Percentiles rank a stretch among this genome's conserved stretches.
phyloP scores from a whole-genome alignment of 208 protist genomes.

The Leishmania mexicana region DNA sequence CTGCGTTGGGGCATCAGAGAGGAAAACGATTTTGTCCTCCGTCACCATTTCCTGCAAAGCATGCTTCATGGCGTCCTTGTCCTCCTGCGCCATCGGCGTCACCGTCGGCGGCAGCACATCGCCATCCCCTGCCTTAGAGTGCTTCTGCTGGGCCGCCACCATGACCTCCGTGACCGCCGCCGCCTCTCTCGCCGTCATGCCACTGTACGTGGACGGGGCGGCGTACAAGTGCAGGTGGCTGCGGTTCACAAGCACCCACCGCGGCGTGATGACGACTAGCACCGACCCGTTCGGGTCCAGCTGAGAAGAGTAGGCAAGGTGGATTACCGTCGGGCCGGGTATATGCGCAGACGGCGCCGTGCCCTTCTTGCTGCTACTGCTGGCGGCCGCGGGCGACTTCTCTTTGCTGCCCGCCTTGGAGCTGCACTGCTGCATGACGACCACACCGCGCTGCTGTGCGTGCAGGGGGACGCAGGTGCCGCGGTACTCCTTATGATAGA shows the following conservation, averaged over 20 bases:
- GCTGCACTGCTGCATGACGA: slow-evolving; percentile 52
- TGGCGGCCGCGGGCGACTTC: neutral
- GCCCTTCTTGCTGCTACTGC: slow-evolving; percentile 8
- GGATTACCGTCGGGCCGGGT: slow-evolving; percentile 35
- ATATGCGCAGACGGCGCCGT: neutral
- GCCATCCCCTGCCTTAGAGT: slow-evolving; percentile 6
- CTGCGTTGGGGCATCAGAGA: slow-evolving; percentile 33
- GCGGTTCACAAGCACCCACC: slow-evolving; percentile 89
- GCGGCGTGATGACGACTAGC: slow-evolving; percentile 79
- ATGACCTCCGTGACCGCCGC: slow-evolving; percentile 34
- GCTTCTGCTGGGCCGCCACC: slow-evolving; percentile 30
- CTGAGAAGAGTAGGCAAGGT: slow-evolving; percentile 71
- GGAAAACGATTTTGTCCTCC: slow-evolving; percentile 16
- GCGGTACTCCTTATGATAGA: slow-evolving; percentile 43
- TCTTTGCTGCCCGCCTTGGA: neutral
- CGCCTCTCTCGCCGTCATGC: slow-evolving; percentile 41
- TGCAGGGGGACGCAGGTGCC: slow-evolving; percentile 72
- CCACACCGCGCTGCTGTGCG: slow-evolving; percentile 75
- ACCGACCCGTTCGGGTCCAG: slow-evolving; percentile 59
- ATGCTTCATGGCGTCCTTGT: slow-evolving; percentile 37
- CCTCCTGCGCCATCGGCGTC: slow-evolving; percentile 24
- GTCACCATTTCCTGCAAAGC: slow-evolving; percentile 29
- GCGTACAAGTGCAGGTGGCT: slow-evolving; percentile 61
- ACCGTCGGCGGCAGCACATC: neutral
- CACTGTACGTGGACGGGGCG: slow-evolving; percentile 43